Conservation (phyloP, 1,139 yeast species). For the Meyerozyma athensensis region DNA sequence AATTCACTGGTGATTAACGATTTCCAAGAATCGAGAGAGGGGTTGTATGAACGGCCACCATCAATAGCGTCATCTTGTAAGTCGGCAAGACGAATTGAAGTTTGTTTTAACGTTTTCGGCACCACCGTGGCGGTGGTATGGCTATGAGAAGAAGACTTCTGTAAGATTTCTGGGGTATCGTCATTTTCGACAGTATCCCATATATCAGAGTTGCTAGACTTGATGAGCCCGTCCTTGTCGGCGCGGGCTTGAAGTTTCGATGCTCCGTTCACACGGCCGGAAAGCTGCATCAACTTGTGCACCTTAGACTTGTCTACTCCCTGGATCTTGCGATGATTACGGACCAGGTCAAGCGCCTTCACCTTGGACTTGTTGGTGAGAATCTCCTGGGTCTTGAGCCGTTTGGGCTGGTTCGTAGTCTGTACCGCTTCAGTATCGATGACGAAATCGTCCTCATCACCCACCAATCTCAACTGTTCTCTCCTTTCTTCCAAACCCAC, state of each 20-base stretch:
- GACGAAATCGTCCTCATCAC: conserved; percentile 57
- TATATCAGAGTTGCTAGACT: conserved; percentile 44
- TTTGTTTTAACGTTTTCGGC: conserved; percentile 54
- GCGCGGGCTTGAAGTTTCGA: conserved; percentile 46
- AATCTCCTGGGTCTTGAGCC: conserved; percentile 70
- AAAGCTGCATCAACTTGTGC: conserved; percentile 64
- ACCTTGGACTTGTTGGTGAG: conserved; percentile 73
- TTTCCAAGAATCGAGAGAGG: conserved; percentile 82
- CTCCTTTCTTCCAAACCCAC: conserved; percentile 62
- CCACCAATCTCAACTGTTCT: conserved; percentile 64
- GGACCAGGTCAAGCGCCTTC: conserved; percentile 49
- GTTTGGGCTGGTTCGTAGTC: conserved; percentile 26
- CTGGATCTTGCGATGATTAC: conserved; percentile 44
- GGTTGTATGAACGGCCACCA: conserved; percentile 92
- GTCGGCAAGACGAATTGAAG: conserved; percentile 51
- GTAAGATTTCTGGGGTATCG: conserved; percentile 34
- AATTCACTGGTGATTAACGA: conserved; percentile 64
- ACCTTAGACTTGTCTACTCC: conserved; percentile 68
- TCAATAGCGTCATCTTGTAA: conserved; percentile 46
- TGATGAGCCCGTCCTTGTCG: conserved; percentile 60
- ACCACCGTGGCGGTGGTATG: conserved; percentile 49
- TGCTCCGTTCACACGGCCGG: conserved; percentile 62
- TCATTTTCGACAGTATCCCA: conserved; percentile 51
- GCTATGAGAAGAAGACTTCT: conserved; percentile 38
- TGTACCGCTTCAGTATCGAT: conserved; percentile 51